Percentiles rank a stretch among this genome's conserved stretches.
These are phyloP conservation scores for Aspergillus biplanus DNA, from an alignment of 495 filamentous ascomycete genomes.

Conservation along the genomic window DNA sequence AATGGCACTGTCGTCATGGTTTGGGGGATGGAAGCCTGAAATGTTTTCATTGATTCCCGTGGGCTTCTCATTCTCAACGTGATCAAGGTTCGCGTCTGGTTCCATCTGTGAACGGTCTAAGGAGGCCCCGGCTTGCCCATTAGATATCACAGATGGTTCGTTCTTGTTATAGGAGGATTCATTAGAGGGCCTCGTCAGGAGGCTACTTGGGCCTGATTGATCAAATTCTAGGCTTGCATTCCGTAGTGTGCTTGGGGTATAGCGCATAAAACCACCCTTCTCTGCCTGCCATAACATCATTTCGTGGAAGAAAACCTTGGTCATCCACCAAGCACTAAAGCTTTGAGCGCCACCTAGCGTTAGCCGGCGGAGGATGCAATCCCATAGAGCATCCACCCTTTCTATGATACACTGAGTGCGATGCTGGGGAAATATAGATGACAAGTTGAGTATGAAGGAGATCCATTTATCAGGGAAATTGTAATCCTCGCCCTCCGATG, in stretches of 20 bases:
- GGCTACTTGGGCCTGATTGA: slow-evolving; percentile 27
- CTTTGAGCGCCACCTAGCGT: slow-evolving; percentile 82
- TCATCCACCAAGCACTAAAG: slow-evolving; percentile 96
- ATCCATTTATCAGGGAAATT: slow-evolving; percentile 87
- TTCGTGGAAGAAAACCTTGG: slow-evolving; percentile 96
- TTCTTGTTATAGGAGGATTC: slow-evolving; percentile 20
- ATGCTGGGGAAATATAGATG: slow-evolving; percentile 73
- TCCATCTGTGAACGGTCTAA: slow-evolving; percentile 19
- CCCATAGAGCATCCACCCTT: slow-evolving; percentile 49
- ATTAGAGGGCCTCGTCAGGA: slow-evolving; percentile 30
- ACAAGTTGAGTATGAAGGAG: slow-evolving; percentile 75
- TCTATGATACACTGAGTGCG: slow-evolving; percentile 58
- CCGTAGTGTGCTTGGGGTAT: slow-evolving; percentile 51
- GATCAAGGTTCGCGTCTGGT: slow-evolving; percentile 22
- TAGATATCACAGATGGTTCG: slow-evolving; percentile 17
- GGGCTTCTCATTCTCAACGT: slow-evolving; percentile 26
- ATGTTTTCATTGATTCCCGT: slow-evolving; percentile 35
- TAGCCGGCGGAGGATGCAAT: slow-evolving; percentile 48
- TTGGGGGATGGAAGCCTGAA: slow-evolving; percentile 38
- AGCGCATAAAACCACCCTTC: slow-evolving; percentile 86
- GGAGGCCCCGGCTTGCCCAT: slow-evolving; percentile 20
- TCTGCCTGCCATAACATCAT: slow-evolving; percentile 92
- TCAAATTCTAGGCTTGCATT: slow-evolving; percentile 41
- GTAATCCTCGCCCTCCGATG: slow-evolving; percentile 45
- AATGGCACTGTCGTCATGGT: slow-evolving; percentile 54